phyloP scores from a whole-genome alignment of 495 filamentous ascomycete species.

The Amniculicola lignicola region DNA sequence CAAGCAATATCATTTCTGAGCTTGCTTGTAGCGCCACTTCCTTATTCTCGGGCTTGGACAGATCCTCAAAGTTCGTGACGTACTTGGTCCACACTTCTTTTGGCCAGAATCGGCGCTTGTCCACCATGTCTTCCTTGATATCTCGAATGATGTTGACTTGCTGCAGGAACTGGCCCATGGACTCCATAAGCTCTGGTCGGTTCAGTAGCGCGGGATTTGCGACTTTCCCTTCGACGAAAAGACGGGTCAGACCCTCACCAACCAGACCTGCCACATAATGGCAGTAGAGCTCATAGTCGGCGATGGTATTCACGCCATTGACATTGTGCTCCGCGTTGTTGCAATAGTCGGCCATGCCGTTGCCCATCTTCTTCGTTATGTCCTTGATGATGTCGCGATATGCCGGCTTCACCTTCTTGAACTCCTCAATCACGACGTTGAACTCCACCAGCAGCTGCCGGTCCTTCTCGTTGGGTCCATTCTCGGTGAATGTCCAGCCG shows the following conservation, averaged over 20 bases:
- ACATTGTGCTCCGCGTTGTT: constrained; percentile 73
- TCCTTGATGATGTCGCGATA: constrained; percentile 90
- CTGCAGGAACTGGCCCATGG: constrained; percentile 95
- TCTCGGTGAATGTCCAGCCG: constrained; percentile 85
- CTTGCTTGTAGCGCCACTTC: constrained; percentile 81
- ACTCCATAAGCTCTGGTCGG: constrained; percentile 77
- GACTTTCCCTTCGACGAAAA: constrained; percentile 85
- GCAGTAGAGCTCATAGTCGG: constrained; percentile 93
- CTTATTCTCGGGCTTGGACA: constrained; percentile 77
- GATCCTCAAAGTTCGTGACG: constrained; percentile 80
- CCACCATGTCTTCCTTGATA: constrained; percentile 81
- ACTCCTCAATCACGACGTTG: constrained; percentile 78
- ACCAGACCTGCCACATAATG: constrained; percentile 97
- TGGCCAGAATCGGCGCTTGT: constrained; percentile 88
- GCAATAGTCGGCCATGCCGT: constrained; percentile 96
- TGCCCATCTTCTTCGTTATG: constrained; percentile 91
- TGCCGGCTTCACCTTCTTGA: constrained; percentile 79
- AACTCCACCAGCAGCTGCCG: constrained; percentile 88
- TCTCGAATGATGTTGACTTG: constrained; percentile 99
- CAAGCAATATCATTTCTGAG: constrained; percentile 91
- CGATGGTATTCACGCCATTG: constrained; percentile 75
- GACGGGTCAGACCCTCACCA: constrained; percentile 83
- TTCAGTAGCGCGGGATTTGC: constrained; percentile 81
- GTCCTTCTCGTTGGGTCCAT: constrained; percentile 91
- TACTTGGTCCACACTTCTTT: constrained; percentile 95